Base-by-base conservation (phyloP, 1,284 basidiomycete genomes). In the Pseudozyma pruni region DNA sequence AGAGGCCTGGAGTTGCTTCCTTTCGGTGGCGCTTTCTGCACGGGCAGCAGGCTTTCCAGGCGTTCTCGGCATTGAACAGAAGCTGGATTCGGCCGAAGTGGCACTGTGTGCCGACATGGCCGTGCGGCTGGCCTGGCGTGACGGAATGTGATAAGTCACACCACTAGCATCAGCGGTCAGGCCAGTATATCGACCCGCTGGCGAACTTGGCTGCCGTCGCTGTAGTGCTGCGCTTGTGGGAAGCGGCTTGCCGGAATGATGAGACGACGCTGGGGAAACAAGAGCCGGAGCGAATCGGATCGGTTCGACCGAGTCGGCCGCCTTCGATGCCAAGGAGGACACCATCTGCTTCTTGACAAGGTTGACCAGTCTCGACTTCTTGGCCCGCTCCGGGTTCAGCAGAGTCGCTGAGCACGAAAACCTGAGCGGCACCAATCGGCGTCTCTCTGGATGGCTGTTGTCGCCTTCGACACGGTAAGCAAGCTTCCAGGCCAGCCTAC, bases 361-460 rank as follows among this genome's bases (percentile, higher is more conserved):
- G 35, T 70, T 78, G 22, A 78, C 38, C 16, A 78, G 52, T 0
- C 74, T 33, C 17, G 68, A 72, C 41, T 76, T 76, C n/a, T 62
- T 56, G 6, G 76, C 75, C 2, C 72, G 53, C 29, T 56, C 54
- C 3, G 74, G 74, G 33, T 78, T 71, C 17, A 78, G 58, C 45
- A 78, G 41, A 11, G 68, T 76, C 3, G 69, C 72, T 14, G 76
- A 78, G 37, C 76, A 78, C 9, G 55, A 71, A 39, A 78, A 75
- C 16, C 56, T 41, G 14, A 76, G 25, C 17, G 74, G 68, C 8
- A 72, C 52, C 29, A 78, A 34, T 11, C 53, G 27, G 22, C 56
- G 27, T 7, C 16, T 20, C 0, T 52, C 66, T 3, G 33, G n/a
- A 19, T 22, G 9, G 5, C 8, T 22, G n/a, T 16, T 37, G 25